Percentiles rank a stretch among this genome's conserved stretches.
These are phyloP conservation scores for Astrocystis sublimbata DNA, from an alignment of 495 filamentous ascomycete genomes.

Conservation along the genomic window DNA sequence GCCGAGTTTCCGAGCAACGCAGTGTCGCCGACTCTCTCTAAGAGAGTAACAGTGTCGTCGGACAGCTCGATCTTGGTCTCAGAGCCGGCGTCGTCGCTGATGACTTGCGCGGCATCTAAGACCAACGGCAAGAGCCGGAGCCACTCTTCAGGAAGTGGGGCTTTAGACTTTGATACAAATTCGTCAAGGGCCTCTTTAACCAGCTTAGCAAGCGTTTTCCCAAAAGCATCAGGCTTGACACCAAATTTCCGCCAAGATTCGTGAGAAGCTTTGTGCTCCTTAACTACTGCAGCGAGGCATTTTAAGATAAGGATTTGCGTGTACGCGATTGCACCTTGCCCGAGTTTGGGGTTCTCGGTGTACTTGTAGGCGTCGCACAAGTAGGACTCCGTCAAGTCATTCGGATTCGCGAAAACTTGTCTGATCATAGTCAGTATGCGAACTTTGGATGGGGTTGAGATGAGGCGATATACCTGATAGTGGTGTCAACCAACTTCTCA, in stretches of 20 bases:
- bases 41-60: conserved; percentile 19
- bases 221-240: conserved; percentile 17
- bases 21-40: conserved; percentile 32
- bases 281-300: conserved; percentile 21
- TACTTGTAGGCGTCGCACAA: conserved; percentile 23
- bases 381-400: conserved; percentile 25
- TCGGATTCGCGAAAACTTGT: conserved; percentile 29
- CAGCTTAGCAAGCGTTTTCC: conserved; percentile 21
- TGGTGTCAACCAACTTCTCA: conserved; percentile 28
- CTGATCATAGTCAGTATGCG: conserved; percentile 21
- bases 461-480: conserved; percentile 23
- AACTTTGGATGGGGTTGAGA: background rate
- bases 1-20: conserved; percentile 29
- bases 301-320: conserved; percentile 28
- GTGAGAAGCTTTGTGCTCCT: conserved; percentile 7
- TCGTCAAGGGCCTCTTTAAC: conserved; percentile 16
- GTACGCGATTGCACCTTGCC: background rate
- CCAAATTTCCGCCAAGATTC: conserved; percentile 11
- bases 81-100: background rate
- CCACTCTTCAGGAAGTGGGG: conserved; percentile 7
- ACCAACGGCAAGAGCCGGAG: conserved; percentile 16
- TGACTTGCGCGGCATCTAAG: conserved; percentile 24
- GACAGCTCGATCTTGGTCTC: conserved; percentile 13
- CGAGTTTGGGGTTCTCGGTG: conserved; percentile 17
- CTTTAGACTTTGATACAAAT: conserved; percentile 17